phyloP scores from a whole-genome alignment of 2,329 filamentous ascomycete species.

The Incumbomyces delicatus region DNA sequence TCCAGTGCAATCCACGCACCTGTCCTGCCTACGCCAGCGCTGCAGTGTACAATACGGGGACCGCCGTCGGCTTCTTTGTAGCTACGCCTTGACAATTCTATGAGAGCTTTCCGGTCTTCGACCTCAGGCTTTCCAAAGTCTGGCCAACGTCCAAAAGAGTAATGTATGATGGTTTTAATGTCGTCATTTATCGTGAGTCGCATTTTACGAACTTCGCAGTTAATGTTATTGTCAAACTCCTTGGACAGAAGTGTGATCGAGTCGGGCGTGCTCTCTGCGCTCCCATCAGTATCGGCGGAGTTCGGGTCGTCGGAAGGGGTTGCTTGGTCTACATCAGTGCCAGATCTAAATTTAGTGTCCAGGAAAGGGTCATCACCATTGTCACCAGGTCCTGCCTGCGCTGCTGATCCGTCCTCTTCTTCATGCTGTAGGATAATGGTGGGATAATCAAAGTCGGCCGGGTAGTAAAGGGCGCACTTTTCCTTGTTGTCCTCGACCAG shows the following conservation, averaged over 20 bases:
- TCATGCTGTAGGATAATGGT: slow-evolving; percentile 32
- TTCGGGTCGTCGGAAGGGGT: not conserved
- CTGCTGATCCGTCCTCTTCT: slow-evolving; percentile 44
- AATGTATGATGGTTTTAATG: slow-evolving; percentile 66
- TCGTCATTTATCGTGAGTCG: slow-evolving; percentile 39
- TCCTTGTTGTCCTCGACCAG: slow-evolving; percentile 67
- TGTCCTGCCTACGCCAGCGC: slow-evolving; percentile 84
- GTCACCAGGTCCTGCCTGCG: slow-evolving; percentile 54
- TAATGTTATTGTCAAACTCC: slow-evolving; percentile 46
- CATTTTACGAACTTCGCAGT: slow-evolving; percentile 65
- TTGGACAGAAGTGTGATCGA: slow-evolving; percentile 43
- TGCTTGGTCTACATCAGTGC: slow-evolving; percentile 17
- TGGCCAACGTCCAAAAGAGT: slow-evolving; percentile 79
- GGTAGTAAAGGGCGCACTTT: slow-evolving; percentile 88
- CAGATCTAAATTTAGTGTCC: slow-evolving; percentile 16
- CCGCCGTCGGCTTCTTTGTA: slow-evolving; percentile 43
- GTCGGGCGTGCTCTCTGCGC: not conserved
- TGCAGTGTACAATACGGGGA: slow-evolving; percentile 77
- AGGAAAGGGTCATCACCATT: slow-evolving; percentile 28
- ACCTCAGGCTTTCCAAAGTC: slow-evolving; percentile 73
- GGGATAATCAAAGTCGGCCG: slow-evolving; percentile 45
- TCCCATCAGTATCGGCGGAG: not conserved
- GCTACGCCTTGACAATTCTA: slow-evolving; percentile 41
- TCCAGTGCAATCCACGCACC: slow-evolving; percentile 97
- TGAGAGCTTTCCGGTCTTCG: slow-evolving; percentile 40